Evolutionary conservation across 345 rosid species (phyloP), one percentile per base, ranked within the genome.

Genomic region (Dimocarpus longan): DNA sequence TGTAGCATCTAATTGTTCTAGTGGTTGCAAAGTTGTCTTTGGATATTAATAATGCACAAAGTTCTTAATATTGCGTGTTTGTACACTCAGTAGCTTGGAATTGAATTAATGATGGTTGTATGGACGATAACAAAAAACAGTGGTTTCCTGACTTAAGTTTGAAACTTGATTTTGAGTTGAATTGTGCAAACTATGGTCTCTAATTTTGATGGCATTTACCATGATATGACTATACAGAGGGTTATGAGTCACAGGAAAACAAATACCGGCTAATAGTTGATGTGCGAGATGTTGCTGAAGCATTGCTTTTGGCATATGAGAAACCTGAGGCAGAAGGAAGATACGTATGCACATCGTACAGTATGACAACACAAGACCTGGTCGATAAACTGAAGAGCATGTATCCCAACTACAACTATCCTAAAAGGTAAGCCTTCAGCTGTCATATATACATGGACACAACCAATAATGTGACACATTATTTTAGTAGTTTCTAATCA

Each of bases 391-490:
- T 92, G 70, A 90, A 82, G 84, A 84, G 78, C 37, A 74, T 85
- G 42, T 92, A 85, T 82, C 91, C 91, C 19, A 77, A 82, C 73
- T 89, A 84, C 82, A 87, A 83, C 50, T 91, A 84, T 80, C 93
- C 93, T 0, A 80, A 85, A 73, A 81, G 48, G 94, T 86, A 85
- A 83, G 73, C 50, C 70, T 70, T 8, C 19, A 13, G 62, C 8
- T 70, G 19, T 13, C 6, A 26, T 39, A 24, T 22, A 24, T 69
- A 3, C 0, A 42, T 42, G 44, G 2, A 50, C 54, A 3, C 57
- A 11, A 3, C 28, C 54, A 50, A 68, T 15, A 3, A 13, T 24
- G 9, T 26, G 50, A 6, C 9, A 3, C 37, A 42, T 42, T 42
- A 5, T 42, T 42, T 6, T 42, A 42, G 9, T 42, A 42, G 9